A percentile compares a stretch with the other conserved stretches of the same genome.
These are phyloP conservation scores for Sutorius australiensis DNA, from an alignment of 768 basidiomycete species.

Conservation along the genomic window DNA sequence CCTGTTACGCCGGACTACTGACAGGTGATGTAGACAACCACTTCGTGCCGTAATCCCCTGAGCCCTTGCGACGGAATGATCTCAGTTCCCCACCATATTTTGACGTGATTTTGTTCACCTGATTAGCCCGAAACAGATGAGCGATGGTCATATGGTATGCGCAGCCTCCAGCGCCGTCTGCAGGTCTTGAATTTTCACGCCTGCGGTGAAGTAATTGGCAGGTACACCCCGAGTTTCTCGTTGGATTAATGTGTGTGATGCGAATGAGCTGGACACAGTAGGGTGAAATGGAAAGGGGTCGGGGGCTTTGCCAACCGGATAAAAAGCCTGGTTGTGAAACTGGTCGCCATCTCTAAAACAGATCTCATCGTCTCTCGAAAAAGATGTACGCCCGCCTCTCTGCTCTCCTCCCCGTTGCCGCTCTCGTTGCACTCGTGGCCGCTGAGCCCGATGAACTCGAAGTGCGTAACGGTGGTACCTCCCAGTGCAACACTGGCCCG, in stretches of 20 bases:
- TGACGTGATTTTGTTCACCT: no score
- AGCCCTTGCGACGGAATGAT: no score
- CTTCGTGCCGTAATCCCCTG: no score
- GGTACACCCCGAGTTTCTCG: neutral
- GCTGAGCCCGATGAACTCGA: constrained; percentile 7
- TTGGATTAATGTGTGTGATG: neutral
- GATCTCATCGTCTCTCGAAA: neutral
- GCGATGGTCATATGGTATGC: neutral
- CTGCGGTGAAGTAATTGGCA: neutral
- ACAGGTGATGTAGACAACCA: no score
- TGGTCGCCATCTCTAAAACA: neutral
- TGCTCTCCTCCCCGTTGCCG: constrained; percentile 8
- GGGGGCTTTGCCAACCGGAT: constrained; percentile 1
- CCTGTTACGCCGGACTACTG: no score
- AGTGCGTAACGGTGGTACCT: neutral
- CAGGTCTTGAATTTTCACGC: neutral
- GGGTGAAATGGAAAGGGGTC: neutral
- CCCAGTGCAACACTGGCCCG: constrained; percentile 11
- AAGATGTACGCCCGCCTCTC: constrained; percentile 10
- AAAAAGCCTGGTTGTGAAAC: neutral
- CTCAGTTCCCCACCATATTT: no score
- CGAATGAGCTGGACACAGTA: neutral
- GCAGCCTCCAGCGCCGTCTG: no score
- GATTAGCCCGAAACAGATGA: no score
- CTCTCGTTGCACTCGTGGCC: neutral